Conservation (phyloP, 208 protist species). For the Trypanosoma caninum region DNA sequence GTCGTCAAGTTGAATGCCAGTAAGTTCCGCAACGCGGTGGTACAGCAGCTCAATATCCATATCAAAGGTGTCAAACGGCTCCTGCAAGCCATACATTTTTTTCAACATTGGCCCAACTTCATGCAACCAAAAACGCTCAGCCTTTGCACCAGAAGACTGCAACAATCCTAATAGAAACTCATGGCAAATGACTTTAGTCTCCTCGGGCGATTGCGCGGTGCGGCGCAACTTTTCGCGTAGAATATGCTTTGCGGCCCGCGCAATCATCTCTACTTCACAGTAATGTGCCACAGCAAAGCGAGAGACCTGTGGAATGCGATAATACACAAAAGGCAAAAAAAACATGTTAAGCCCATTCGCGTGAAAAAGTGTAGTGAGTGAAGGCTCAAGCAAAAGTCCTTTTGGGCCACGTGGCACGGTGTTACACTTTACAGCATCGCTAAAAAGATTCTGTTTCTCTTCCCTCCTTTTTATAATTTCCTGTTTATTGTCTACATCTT, state of each 20-base stretch:
- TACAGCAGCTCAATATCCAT: conserved; percentile 55
- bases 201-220: conserved; percentile 27
- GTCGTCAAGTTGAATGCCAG: conserved; percentile 49
- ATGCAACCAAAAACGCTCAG: conserved; percentile 63
- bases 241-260: conserved; percentile 53
- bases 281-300: conserved; percentile 53
- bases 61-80: conserved; percentile 49
- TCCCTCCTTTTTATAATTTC: conserved; percentile 8
- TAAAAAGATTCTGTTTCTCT: conserved; percentile 22
- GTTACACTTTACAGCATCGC: conserved; percentile 56
- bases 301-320: conserved; percentile 47
- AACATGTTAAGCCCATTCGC: conserved; percentile 70
- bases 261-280: conserved; percentile 72
- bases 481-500: neutral
- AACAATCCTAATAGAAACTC: conserved; percentile 52
- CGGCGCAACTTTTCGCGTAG: conserved; percentile 49
- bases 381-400: conserved; percentile 52
- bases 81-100: conserved; percentile 36
- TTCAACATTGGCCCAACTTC: conserved; percentile 61
- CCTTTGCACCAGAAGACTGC: conserved; percentile 32
- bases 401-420: conserved; percentile 28
- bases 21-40: conserved; percentile 38
- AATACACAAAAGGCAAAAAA: conserved; percentile 77
- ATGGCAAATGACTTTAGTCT: conserved; percentile 26
- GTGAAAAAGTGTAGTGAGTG: conserved; percentile 52